These are phyloP conservation scores for Starmera quercuum DNA, from an alignment of 805 yeast species.

Conservation along the genomic window DNA sequence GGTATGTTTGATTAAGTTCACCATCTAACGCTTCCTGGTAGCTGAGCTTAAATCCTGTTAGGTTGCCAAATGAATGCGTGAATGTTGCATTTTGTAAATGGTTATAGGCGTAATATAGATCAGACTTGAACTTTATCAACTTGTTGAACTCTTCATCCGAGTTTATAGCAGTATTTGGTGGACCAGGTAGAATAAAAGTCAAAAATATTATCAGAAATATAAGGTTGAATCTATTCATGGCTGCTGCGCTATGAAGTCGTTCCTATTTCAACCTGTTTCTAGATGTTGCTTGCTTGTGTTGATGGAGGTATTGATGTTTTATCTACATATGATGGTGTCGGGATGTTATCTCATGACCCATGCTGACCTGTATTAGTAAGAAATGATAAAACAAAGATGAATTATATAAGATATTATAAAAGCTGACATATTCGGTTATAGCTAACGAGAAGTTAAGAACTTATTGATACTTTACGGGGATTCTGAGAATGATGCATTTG, in stretches of 20 bases:
- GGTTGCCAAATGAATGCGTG: constrained; percentile 51
- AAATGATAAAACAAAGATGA: too few species aligned
- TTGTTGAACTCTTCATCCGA: constrained; percentile 28
- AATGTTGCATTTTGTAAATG: constrained; percentile 36
- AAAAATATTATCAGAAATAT: constrained; percentile 19
- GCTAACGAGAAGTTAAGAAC: too few species aligned
- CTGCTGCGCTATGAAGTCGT: neutral
- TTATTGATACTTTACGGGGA: too few species aligned
- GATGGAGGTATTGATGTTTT: too few species aligned
- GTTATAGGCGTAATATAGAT: constrained; percentile 23
- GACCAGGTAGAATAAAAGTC: constrained; percentile 33
- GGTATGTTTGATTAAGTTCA: constrained; percentile 45
- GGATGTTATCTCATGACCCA: too few species aligned
- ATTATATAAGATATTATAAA: too few species aligned
- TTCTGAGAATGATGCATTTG: too few species aligned
- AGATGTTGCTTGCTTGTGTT: too few species aligned
- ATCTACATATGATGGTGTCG: too few species aligned
- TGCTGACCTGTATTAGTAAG: too few species aligned
- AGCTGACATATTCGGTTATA: too few species aligned
- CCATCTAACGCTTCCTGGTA: constrained; percentile 49
- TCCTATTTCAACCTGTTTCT: neutral
- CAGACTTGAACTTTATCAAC: constrained; percentile 29
- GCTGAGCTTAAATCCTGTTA: constrained; percentile 65
- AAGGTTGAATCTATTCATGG: constrained; percentile 16
- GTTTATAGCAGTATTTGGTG: constrained; percentile 23